Percentiles rank a stretch among this genome's conserved stretches.
Conservation (phyloP, 352 stramenopile genomes). For the Phytophthora sp. region DNA sequence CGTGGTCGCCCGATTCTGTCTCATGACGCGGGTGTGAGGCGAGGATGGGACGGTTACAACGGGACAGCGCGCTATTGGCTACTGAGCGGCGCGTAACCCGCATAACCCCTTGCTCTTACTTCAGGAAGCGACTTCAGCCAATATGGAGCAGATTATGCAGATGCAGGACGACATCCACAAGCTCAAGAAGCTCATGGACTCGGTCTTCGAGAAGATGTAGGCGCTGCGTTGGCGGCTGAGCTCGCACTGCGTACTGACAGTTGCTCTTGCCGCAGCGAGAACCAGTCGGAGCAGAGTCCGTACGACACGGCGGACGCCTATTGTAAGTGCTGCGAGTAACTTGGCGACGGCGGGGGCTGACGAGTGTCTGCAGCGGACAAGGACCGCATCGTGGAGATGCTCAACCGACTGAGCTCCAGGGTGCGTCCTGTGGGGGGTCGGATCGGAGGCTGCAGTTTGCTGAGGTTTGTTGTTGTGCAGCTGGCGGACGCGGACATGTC, state of each 20-base stretch:
- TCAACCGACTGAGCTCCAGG: slow-evolving; percentile 85
- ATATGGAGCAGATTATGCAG: slow-evolving; percentile 91
- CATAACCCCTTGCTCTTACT: no score
- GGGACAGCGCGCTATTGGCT: no score
- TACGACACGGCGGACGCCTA: slow-evolving; percentile 85
- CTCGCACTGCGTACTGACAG: no score
- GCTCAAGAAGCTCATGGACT: slow-evolving; percentile 92
- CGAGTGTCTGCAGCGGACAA: slow-evolving; percentile 75
- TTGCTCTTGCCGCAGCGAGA: slow-evolving; percentile 41
- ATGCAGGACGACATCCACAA: slow-evolving; percentile 93
- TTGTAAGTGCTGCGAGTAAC: slow-evolving; percentile 31
- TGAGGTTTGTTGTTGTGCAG: slow-evolving; percentile 34
- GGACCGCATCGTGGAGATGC: slow-evolving; percentile 87
- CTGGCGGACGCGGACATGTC: slow-evolving; percentile 89
- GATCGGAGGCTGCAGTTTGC: no score
- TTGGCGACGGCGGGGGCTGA: not conserved
- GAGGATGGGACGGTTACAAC: no score
- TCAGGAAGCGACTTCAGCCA: no score
- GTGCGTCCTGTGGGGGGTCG: slow-evolving; percentile 40
- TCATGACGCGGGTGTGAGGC: no score
- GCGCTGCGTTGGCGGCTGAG: not conserved
- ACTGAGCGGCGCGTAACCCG: no score
- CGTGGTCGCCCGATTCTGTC: no score
- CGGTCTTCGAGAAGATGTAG: slow-evolving; percentile 87
- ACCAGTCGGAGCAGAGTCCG: slow-evolving; percentile 54